Conservation (phyloP, 1,284 basidiomycete species). For the Takashimella koratensis region DNA sequence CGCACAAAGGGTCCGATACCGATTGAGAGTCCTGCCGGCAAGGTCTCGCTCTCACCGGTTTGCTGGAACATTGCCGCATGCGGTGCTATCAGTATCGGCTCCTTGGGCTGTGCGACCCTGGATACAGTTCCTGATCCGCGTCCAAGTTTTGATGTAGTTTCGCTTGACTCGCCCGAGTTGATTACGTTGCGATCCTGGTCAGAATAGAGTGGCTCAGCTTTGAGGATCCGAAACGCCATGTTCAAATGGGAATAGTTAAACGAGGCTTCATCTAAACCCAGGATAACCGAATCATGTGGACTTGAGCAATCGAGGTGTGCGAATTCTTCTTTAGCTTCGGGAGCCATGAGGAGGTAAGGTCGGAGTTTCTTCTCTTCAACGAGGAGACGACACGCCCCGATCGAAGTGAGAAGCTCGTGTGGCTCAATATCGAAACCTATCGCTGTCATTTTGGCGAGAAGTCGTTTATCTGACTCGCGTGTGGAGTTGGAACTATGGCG, state of each 20-base stretch:
- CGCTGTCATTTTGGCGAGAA: slow-evolving; percentile 51
- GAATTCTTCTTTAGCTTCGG: slow-evolving; percentile 59
- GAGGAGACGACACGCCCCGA: slow-evolving; percentile 58
- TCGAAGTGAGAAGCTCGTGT: slow-evolving; percentile 60
- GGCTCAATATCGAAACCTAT: slow-evolving; percentile 57
- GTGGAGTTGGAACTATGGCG: slow-evolving; percentile 50
- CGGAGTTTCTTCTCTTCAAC: slow-evolving; percentile 54
- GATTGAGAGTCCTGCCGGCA: slow-evolving; percentile 57
- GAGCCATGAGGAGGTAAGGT: slow-evolving; percentile 60
- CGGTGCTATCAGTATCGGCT: slow-evolving; percentile 52
- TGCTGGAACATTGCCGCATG: slow-evolving; percentile 57
- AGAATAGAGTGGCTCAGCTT: slow-evolving; percentile 30
- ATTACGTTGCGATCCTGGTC: not conserved
- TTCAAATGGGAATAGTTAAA: slow-evolving; percentile 60
- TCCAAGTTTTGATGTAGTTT: too few species aligned
- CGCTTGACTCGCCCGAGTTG: too few species aligned
- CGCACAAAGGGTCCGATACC: slow-evolving; percentile 67
- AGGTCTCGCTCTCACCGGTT: slow-evolving; percentile 51
- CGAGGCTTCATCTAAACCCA: slow-evolving; percentile 59
- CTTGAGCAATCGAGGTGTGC: slow-evolving; percentile 14
- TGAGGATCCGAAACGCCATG: slow-evolving; percentile 62
- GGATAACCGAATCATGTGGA: slow-evolving; percentile 59
- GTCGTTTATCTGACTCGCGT: slow-evolving; percentile 54
- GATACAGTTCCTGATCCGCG: too few species aligned
- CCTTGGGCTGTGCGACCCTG: slow-evolving; percentile 34